Evolutionary conservation across 306 rosid genomes (phyloP), one percentile per base, ranked within the genome.

Genomic region (Lithocarpus polystachyus): DNA sequence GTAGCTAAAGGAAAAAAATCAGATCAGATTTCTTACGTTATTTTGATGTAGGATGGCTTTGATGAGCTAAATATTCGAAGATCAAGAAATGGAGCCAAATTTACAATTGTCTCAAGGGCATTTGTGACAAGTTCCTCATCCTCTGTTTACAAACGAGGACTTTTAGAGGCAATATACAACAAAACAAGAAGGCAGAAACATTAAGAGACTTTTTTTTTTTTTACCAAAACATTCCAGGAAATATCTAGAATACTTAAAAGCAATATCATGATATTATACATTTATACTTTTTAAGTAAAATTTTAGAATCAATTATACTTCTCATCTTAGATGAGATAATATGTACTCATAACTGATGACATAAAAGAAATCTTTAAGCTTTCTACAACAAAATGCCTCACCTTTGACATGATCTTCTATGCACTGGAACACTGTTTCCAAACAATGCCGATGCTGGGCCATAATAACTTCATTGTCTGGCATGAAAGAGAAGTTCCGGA

Each of bases 121-220:
- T 96, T 96, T 73, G 98, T 91, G 81, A 96, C 98, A 84, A 96
- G 97, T 85, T 96, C 99, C 82, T 96, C 98, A 78, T 96, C 99
- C 97, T 93, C 99, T 96, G 87, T 78, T 68, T 75, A 78, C 59
- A 86, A 75, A 54, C 48, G 7, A 70, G 77, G 75, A 76, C 65
- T 68, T 72, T 81, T 17, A 65, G 76, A 75, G 72, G 75, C 26
- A 52, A 31, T 35, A 14, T 54, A 81, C 33, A 59, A 31, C 23
- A 45, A 65, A 72, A 67, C 54, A 80, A 13, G 59, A 17, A 77
- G 2, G 53, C 8, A 80, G n/a, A 76, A 71, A 53, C 67, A 78
- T 51, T 23, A 5, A 55, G 56, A 15, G 10, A 56, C 51, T 0
- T 15, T 52, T 17, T 13, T 57, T 57, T 1, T 22, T 59, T 57